These are phyloP conservation scores for Diaporthe ampelina DNA, from an alignment of 2,329 filamentous ascomycete species.

Conservation along the genomic window DNA sequence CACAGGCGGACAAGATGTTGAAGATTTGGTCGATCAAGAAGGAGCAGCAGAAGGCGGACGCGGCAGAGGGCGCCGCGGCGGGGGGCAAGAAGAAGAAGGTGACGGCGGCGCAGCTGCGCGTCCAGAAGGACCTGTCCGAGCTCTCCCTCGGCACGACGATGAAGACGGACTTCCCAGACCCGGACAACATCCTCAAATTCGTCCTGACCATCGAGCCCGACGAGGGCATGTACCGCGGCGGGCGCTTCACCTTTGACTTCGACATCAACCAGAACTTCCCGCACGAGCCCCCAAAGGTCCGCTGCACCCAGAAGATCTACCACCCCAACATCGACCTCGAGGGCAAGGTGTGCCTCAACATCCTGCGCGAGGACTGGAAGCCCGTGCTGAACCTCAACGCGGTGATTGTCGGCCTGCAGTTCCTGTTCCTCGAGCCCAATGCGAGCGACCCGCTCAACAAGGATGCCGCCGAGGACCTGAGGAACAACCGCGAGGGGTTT, in stretches of 20 bases:
- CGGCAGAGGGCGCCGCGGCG: constrained; percentile 75
- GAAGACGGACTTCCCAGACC: constrained; percentile 84
- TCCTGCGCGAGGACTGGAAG: constrained; percentile 98
- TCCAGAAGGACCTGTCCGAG: constrained; percentile 93
- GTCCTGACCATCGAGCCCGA: constrained; percentile 85
- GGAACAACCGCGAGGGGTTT: constrained; percentile 87
- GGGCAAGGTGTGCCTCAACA: constrained; percentile 98
- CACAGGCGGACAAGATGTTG: constrained; percentile 79
- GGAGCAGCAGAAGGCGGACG: constrained; percentile 94
- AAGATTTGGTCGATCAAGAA: constrained; percentile 99
- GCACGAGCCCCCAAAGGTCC: constrained; percentile 97
- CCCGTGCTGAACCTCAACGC: constrained; percentile 97
- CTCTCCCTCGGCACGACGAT: constrained; percentile 84
- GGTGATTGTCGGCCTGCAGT: constrained; percentile 95
- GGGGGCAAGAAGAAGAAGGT: constrained; percentile 98
- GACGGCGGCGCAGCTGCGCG: constrained; percentile 92
- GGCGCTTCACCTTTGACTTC: constrained; percentile 91
- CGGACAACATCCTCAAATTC: constrained; percentile 90
- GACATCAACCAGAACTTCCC: constrained; percentile 95
- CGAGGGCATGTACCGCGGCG: constrained; percentile 90
- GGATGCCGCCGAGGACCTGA: constrained; percentile 93
- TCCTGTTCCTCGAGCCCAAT: constrained; percentile 97
- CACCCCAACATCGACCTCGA: constrained; percentile 99
- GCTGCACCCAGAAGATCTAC: constrained; percentile 98
- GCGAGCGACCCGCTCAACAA: constrained; percentile 98